Conservation (phyloP, 805 yeast species). For the Cyberlindnera galapagoensis region DNA sequence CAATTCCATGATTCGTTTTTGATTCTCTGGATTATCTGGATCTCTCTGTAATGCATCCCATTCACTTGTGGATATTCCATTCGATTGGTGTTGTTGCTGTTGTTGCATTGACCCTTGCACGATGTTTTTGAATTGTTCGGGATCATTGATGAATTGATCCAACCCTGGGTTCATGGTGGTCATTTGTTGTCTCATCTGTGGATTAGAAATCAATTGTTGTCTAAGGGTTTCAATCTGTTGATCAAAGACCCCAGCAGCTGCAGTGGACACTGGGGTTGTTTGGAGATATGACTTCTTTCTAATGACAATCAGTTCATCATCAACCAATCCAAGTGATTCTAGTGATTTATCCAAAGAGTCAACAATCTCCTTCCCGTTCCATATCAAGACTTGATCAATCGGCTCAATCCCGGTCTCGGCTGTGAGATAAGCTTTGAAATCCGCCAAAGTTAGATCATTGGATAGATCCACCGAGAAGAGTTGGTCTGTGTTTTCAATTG, state of each 20-base stretch:
- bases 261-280: not conserved
- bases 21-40: conserved; percentile 68
- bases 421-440: conserved; percentile 66
- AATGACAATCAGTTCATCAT: conserved; percentile 46
- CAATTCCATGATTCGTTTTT: conserved; percentile 56
- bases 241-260: conserved; percentile 10
- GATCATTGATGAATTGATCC: conserved; percentile 39
- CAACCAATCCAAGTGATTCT: conserved; percentile 39
- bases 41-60: conserved; percentile 47
- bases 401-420: conserved; percentile 25
- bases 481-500: conserved; percentile 13
- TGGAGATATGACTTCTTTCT: conserved; percentile 3
- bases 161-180: conserved; percentile 40
- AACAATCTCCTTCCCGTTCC: conserved; percentile 38
- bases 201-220: conserved; percentile 39
- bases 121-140: conserved; percentile 38
- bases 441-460: conserved; percentile 54
- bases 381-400: conserved; percentile 39
- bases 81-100: no score
- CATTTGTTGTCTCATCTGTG: conserved; percentile 32
- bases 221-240: conserved; percentile 40
- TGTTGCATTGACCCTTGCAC: no score
- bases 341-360: conserved; percentile 31
- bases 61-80: conserved; percentile 37
- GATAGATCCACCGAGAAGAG: conserved; percentile 50